phyloP scores from a whole-genome alignment of 768 basidiomycete species.

The Daedalea quercina region DNA sequence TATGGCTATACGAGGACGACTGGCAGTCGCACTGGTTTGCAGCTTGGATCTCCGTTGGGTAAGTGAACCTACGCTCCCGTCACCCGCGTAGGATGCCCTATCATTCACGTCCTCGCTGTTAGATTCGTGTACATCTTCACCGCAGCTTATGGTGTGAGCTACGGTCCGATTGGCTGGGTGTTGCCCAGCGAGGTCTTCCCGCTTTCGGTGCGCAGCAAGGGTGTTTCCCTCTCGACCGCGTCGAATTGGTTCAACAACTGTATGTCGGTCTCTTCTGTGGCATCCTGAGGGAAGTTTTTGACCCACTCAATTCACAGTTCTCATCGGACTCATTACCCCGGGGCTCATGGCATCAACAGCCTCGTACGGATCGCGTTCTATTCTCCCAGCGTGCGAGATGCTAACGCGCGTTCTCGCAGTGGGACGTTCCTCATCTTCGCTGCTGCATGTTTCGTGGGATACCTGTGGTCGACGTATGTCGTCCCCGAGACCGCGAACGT shows the following conservation, averaged over 20 bases:
- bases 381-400: too few species aligned
- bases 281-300: neutral
- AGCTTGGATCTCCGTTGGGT: conserved; percentile 69
- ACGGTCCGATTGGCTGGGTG: conserved; percentile 81
- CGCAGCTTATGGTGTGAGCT: conserved; percentile 67
- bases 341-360: conserved; percentile 55
- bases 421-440: conserved; percentile 67
- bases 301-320: conserved; percentile 35
- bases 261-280: conserved; percentile 13
- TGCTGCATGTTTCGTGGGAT: conserved; percentile 55
- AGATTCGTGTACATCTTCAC: conserved; percentile 67
- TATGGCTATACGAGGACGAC: conserved; percentile 41
- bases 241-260: conserved; percentile 86
- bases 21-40: conserved; percentile 54
- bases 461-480: conserved; percentile 61
- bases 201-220: conserved; percentile 69
- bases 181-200: conserved; percentile 82
- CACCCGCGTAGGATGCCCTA: neutral
- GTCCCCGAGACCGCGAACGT: conserved; percentile 78
- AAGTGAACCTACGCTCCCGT: conserved; percentile 18
- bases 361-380: too few species aligned
- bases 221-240: conserved; percentile 77
- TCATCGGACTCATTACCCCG: conserved; percentile 72
- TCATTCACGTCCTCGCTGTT: neutral
- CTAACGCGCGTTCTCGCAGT: conserved; percentile 26